Base-by-base conservation (phyloP, 192 early-diverging fungal genomes). In the Rhizophlyctis rosea region DNA sequence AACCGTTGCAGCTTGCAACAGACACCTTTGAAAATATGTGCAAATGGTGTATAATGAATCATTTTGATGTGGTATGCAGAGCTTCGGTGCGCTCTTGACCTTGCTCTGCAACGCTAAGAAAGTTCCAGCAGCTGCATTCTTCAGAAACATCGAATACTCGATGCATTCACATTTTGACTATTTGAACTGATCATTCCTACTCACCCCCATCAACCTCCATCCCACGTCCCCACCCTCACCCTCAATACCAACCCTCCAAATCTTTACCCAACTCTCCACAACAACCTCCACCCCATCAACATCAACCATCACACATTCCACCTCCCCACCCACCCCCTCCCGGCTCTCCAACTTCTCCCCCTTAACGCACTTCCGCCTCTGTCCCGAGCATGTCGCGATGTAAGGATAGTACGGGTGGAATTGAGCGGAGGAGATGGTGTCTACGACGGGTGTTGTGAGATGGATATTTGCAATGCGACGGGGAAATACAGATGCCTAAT, bases 331-430 rank as follows among this genome's bases (percentile, higher is more conserved):
- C 11, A 2, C 7, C n/a, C 47, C 59, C 27, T 31, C 47, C 14
- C 2, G 47, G 33, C 21, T 51, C 13, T 63, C 11, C 5, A 63
- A 23, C 0, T 24, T n/a, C 28, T 2, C 3, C 7, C 25, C 61
- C 14, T 18, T 31, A 25, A 62, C 14, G 23, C 47, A 11, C 28
- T 53, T 34, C 2, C 59, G 32, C 48, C 91, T 75, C 60, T 93
- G 91, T 0, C 91, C 91, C 2, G 91, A 90, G 9, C 80, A 80
- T 1, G 87, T 83, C 4, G 83, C 86, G 50, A 93, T 62, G 29
- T 88, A 59, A 14, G 88, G 81, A 30, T 84, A 81, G 21, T 67
- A 72, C 28, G 88, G 90, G 57, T 93, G 88, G 25, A 88, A 81
- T 0, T 67, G 54, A 0, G 77, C 76, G 0, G 80, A 69, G 4